These are phyloP conservation scores for Trametopsis cervina DNA, from an alignment of 768 basidiomycete species.

Conservation along the genomic window DNA sequence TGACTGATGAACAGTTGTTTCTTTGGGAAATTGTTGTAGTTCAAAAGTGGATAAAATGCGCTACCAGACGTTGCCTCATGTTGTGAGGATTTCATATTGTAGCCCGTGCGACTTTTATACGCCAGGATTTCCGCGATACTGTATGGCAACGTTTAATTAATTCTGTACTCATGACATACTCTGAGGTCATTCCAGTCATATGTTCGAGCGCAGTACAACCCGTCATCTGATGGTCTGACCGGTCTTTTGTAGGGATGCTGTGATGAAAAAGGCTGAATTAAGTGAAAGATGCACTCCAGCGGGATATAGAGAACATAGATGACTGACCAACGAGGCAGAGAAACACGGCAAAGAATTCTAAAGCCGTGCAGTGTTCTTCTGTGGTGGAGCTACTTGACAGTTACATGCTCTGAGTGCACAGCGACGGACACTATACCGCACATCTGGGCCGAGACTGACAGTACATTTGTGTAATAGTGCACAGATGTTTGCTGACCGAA, in stretches of 20 bases:
- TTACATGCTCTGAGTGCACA: no score
- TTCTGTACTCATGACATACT: not conserved
- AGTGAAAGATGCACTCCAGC: not conserved
- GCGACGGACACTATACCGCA: not conserved
- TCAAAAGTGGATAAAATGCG: no score
- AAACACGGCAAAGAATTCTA: not conserved
- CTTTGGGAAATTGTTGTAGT: not conserved
- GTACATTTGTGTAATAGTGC: not conserved
- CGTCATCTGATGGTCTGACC: not conserved
- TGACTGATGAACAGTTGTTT: not conserved
- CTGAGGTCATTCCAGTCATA: not conserved
- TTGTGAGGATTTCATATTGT: not conserved
- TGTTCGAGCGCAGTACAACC: not conserved
- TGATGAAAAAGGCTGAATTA: not conserved
- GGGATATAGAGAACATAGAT: not conserved
- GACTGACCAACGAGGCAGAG: not conserved
- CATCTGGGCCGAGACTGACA: not conserved
- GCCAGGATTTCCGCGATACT: not conserved
- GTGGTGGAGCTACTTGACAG: not conserved
- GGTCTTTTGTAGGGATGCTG: not conserved
- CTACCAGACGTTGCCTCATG: not conserved
- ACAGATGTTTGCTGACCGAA: not conserved
- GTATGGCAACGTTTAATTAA: not conserved
- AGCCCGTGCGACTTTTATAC: not conserved
- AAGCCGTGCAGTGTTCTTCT: not conserved